A percentile compares a stretch with the other conserved stretches of the same genome.
Evolutionary conservation across 352 stramenopile genomes (phyloP).

Genomic region (Globisporangium apiculatum): DNA sequence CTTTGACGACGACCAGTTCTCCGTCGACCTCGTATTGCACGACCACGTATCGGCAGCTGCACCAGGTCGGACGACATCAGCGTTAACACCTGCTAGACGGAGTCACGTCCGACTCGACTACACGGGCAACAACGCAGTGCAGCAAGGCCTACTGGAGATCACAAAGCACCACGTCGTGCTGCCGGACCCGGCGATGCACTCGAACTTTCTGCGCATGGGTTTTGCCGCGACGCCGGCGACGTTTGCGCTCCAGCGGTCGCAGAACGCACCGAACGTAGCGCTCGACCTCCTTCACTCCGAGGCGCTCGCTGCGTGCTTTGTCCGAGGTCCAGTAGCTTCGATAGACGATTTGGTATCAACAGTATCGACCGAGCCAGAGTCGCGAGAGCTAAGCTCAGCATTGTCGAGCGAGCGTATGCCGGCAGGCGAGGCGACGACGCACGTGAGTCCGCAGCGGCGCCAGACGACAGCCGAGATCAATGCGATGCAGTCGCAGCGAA

Average conservation of each 20-base stretch:
- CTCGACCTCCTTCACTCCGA: conserved; percentile 71
- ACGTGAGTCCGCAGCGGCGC: conserved; percentile 18
- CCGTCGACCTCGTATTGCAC: conserved; percentile 70
- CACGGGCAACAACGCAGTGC: conserved; percentile 57
- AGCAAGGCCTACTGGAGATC: conserved; percentile 71
- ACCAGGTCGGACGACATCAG: conserved; percentile 10
- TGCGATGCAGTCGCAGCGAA: conserved; percentile 59
- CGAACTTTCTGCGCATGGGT: conserved; percentile 75
- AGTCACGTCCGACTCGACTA: conserved; percentile 50
- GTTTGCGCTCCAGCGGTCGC: conserved; percentile 70
- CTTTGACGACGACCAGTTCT: conserved; percentile 80
- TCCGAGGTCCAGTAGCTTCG: conserved; percentile 2
- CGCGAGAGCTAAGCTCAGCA: background rate
- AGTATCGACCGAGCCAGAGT: conserved; percentile 1
- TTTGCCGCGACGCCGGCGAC: conserved; percentile 68
- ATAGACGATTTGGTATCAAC: too few relatives aligned
- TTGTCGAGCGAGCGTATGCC: too few relatives aligned
- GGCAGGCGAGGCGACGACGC: too few relatives aligned
- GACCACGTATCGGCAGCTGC: conserved; percentile 12
- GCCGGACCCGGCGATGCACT: conserved; percentile 72
- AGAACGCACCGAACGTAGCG: conserved; percentile 70
- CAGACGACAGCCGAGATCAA: conserved; percentile 71
- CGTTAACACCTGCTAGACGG: conserved; percentile 7
- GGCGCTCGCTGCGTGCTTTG: conserved; percentile 43
- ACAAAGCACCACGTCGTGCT: conserved; percentile 73